Conservation (phyloP, 1,284 basidiomycete genomes). For the Apiotrichum porosum region DNA sequence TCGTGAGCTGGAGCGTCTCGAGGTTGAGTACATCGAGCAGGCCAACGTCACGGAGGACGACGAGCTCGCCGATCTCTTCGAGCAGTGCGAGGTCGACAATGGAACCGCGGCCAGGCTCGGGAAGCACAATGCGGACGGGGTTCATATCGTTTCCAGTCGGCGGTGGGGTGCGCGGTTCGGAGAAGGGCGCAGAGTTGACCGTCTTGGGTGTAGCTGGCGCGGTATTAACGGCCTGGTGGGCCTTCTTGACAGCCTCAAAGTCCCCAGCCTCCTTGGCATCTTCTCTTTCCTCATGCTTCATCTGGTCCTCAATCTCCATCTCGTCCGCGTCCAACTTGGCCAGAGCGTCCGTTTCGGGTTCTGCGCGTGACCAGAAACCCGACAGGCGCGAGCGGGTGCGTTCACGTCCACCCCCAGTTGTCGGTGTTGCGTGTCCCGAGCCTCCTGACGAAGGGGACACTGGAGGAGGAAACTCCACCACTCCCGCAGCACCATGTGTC, state of each 20-base stretch:
- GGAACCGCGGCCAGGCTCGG: slow-evolving; percentile 22
- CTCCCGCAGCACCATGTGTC: neutral
- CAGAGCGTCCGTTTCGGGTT: slow-evolving; percentile 7
- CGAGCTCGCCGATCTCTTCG: slow-evolving; percentile 24
- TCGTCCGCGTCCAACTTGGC: slow-evolving; percentile 30
- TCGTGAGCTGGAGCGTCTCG: slow-evolving; percentile 14
- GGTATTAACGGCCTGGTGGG: neutral
- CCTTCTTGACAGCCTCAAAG: slow-evolving; percentile 23
- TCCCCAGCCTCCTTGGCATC: slow-evolving; percentile 23
- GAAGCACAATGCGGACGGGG: slow-evolving; percentile 26
- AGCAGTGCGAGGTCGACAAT: slow-evolving; percentile 35
- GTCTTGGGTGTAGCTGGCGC: neutral
- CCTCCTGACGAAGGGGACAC: neutral
- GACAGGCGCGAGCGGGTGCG: slow-evolving; percentile 1
- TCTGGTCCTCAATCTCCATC: slow-evolving; percentile 37
- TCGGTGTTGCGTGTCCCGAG: neutral
- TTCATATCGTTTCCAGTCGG: neutral
- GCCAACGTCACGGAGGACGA: slow-evolving; percentile 37
- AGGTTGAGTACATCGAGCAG: slow-evolving; percentile 36
- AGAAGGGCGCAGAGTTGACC: neutral
- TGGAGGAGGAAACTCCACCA: neutral
- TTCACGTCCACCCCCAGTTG: neutral
- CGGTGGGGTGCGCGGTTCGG: neutral
- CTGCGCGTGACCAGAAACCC: slow-evolving; percentile 3
- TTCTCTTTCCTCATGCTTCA: slow-evolving; percentile 31